Percentiles rank a stretch among this genome's conserved stretches.
Evolutionary conservation across 768 basidiomycete genomes (phyloP).

Genomic region (Mrakia blollopis): DNA sequence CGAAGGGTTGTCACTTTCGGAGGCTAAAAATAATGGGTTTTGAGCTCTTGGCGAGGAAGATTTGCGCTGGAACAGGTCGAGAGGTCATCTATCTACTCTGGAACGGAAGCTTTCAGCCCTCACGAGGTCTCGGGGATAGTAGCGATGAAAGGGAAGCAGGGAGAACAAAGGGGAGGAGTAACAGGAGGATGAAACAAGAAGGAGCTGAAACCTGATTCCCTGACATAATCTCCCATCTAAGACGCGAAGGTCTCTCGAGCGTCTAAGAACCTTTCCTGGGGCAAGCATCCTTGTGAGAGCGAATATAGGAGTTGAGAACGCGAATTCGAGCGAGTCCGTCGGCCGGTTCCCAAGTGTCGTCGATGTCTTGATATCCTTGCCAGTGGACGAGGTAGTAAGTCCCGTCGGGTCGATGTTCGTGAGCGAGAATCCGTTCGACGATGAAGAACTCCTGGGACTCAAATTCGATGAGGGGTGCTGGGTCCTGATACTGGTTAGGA

Average conservation of each 20-base stretch:
- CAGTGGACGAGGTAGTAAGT: conserved; percentile 14
- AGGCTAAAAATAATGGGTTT: no score
- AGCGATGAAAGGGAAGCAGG: no score
- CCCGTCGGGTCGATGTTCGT: background rate
- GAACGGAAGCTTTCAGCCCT: no score
- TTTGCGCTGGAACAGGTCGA: no score
- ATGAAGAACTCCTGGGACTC: background rate
- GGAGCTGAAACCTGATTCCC: background rate
- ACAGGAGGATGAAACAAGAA: no score
- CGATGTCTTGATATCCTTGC: background rate
- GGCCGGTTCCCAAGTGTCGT: conserved; percentile 14
- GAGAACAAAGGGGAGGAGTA: no score
- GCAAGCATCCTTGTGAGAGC: background rate
- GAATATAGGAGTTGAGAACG: background rate
- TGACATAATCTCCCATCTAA: background rate
- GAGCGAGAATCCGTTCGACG: background rate
- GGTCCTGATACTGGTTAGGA: background rate
- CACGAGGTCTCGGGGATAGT: no score
- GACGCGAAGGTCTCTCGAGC: conserved; percentile 14
- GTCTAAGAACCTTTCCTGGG: background rate
- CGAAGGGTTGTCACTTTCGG: no score
- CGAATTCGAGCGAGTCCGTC: background rate
- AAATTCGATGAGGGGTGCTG: background rate
- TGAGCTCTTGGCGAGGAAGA: no score
- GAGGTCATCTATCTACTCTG: no score